Evolutionary conservation across 805 yeast genomes (phyloP).

Genomic region (Schwanniomyces occidentalis): DNA sequence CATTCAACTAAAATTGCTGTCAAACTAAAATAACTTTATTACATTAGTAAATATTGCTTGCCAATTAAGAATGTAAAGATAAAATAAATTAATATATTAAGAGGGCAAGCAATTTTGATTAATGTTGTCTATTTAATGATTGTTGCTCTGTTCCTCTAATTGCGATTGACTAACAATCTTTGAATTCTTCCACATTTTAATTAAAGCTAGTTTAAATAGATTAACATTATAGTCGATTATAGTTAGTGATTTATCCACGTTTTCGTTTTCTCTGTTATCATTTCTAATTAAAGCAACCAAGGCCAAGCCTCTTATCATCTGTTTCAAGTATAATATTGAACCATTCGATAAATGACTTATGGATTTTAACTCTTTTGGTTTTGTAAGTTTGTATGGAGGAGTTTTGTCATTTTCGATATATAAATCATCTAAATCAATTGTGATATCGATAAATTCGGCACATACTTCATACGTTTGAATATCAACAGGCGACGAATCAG

Average conservation of each 20-base stretch:
- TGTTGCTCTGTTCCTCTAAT: neutral
- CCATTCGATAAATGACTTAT: slow-evolving; percentile 81
- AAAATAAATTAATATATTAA: too few species aligned
- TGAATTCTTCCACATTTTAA: slow-evolving; percentile 64
- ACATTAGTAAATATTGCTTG: too few species aligned
- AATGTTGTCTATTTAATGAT: too few species aligned
- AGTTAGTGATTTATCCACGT: slow-evolving; percentile 47
- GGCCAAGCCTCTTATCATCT: slow-evolving; percentile 91
- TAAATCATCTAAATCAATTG: slow-evolving; percentile 80
- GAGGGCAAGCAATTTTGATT: too few species aligned
- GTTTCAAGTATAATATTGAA: slow-evolving; percentile 76
- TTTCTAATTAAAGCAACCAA: slow-evolving; percentile 81
- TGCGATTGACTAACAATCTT: slow-evolving; percentile 8
- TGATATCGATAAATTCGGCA: slow-evolving; percentile 94
- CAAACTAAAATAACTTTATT: too few species aligned
- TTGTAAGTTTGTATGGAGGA: slow-evolving; percentile 21
- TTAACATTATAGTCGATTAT: slow-evolving; percentile 88
- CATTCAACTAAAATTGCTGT: too few species aligned
- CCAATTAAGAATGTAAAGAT: too few species aligned
- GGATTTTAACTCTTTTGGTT: slow-evolving; percentile 52
- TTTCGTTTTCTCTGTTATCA: slow-evolving; percentile 48
- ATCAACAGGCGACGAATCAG: slow-evolving; percentile 95
- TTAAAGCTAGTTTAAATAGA: slow-evolving; percentile 72
- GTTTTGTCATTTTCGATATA: slow-evolving; percentile 38
- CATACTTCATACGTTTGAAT: slow-evolving; percentile 95